phyloP scores from a whole-genome alignment of 306 rosid species.

The Pterocarpus santalinus region DNA sequence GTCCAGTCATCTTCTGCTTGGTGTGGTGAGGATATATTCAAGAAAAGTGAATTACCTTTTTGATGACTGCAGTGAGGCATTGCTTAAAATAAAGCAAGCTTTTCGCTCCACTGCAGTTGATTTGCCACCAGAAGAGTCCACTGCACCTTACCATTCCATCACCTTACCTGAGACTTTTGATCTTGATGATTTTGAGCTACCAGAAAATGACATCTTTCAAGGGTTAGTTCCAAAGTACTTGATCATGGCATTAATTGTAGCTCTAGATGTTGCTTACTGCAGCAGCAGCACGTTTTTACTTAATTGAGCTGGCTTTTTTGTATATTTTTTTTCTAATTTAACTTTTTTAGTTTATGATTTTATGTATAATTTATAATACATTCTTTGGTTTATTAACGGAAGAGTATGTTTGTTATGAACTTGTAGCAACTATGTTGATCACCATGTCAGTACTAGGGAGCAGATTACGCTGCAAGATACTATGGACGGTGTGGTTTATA shows the following conservation, averaged over 20 bases:
- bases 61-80: constrained; percentile 99
- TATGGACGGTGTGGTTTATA: constrained; percentile 92
- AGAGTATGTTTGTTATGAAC: constrained; percentile 52
- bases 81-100: constrained; percentile 99
- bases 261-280: constrained; percentile 38
- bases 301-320: too few relatives aligned
- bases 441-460: constrained; percentile 91
- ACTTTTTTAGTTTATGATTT: constrained; percentile 21
- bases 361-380: constrained; percentile 19
- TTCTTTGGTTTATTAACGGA: constrained; percentile 40
- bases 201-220: constrained; percentile 90
- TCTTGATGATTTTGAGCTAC: constrained; percentile 99
- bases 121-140: constrained; percentile 99
- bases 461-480: constrained; percentile 98
- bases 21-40: constrained; percentile 99
- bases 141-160: constrained; percentile 99
- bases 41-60: constrained; percentile 99
- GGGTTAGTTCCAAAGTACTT: constrained; percentile 70
- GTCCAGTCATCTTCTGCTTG: constrained; percentile 99
- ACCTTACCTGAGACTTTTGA: constrained; percentile 99
- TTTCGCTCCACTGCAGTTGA: constrained; percentile 98
- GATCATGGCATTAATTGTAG: constrained; percentile 34
- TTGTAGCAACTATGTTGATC: constrained; percentile 95
- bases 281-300: constrained; percentile 6
- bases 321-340: neutral